Evolutionary conservation across 2,329 filamentous ascomycete genomes (phyloP), one percentile per base, ranked within the genome.

Genomic region (Trichoderma sp.): DNA sequence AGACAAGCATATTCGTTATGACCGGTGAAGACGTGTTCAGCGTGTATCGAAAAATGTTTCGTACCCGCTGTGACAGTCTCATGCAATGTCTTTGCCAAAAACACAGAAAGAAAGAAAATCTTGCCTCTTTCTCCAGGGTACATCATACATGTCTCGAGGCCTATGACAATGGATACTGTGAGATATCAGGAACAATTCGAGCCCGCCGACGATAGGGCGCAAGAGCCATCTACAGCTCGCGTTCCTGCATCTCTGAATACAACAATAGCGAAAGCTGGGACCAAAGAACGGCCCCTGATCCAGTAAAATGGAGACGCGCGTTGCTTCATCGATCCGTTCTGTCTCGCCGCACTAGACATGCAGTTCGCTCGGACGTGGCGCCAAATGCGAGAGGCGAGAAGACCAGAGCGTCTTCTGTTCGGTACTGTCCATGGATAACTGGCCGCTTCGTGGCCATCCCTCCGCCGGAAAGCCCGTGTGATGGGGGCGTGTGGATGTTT

Each of bases 161-260:
- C n/a, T 29, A 18, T 45, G 24, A 18, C 12, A n/a, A 33, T 6
- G 60, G 67, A 35, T 11, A 45, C 21, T 59, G 8, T 6, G 6
- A 71, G 9, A 31, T 29, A 21, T 14, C 9, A 11, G 21, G 3
- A 18, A 71, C 27, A 60, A 7, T 56, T 56, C 4, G 21, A 60
- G 50, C 27, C 38, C 14, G 29, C 59, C 27, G 38, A 35, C 21
- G 69, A 31, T 24, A 35, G 35, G 6, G 38, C 29, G 69, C 60
- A 66, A 18, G 62, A 60, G 31, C 63, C 71, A 74, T 74, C 71
- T 74, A 60, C 63, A 74, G 7, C 63, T 33, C 71, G 71, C 71
- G 71, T 74, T 74, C 71, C 71, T 60, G 71, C 71, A 31, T 74
- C 62, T 14, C 16, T 45, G 31, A 50, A 74, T 65, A 62, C 69